Conservation (phyloP, 1,139 yeast genomes). For the Sugiyamaella castrensis region DNA sequence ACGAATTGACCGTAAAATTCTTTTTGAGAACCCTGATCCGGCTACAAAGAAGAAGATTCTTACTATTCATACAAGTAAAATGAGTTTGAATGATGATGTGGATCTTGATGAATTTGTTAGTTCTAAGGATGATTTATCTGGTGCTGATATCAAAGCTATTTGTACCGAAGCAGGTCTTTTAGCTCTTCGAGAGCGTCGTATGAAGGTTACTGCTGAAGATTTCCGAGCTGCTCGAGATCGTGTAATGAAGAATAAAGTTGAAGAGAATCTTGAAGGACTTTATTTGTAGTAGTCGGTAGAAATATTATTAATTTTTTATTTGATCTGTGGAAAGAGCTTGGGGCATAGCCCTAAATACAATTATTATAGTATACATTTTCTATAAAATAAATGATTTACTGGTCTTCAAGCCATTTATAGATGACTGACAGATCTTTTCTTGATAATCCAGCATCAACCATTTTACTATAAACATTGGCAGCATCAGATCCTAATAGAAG, state of each 20-base stretch:
- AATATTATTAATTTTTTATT: background rate
- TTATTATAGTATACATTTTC: background rate
- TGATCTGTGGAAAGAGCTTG: too few relatives aligned
- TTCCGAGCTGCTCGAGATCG: conserved; percentile 94
- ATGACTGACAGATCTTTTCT: conserved; percentile 37
- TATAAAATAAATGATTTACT: background rate
- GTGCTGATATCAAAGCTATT: conserved; percentile 98
- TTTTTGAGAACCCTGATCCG: conserved; percentile 94
- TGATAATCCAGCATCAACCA: conserved; percentile 27
- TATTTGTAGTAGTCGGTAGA: conserved; percentile 52
- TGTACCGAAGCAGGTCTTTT: conserved; percentile 97
- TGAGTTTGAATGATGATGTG: conserved; percentile 86
- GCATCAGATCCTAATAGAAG: conserved; percentile 33
- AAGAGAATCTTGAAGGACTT: conserved; percentile 93
- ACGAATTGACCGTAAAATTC: conserved; percentile 94
- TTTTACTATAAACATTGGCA: conserved; percentile 32
- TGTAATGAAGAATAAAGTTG: conserved; percentile 95
- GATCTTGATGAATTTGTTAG: conserved; percentile 87
- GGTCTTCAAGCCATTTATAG: conserved; percentile 31
- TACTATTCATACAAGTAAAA: conserved; percentile 89
- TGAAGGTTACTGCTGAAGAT: conserved; percentile 96
- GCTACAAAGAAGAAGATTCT: conserved; percentile 90
- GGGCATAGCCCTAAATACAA: too few relatives aligned
- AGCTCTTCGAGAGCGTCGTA: conserved; percentile 95
- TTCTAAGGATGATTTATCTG: conserved; percentile 91